phyloP scores from a whole-genome alignment of 108 stramenopile genomes.

The Nitzschia sp. region DNA sequence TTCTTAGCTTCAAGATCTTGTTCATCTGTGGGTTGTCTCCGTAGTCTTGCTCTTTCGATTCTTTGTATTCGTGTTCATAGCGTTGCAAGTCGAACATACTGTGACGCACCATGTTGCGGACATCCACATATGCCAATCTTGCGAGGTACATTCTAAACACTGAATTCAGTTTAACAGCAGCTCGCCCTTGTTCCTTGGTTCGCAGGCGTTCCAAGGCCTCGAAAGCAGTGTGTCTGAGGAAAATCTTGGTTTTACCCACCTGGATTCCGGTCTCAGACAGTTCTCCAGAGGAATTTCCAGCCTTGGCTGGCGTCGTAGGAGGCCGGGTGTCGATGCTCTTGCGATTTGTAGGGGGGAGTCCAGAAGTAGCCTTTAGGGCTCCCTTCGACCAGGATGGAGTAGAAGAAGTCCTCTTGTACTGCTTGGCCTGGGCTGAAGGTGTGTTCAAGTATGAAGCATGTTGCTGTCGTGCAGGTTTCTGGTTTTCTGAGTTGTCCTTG shows the following conservation, averaged over 20 bases:
- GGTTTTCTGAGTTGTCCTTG: constrained; percentile 30
- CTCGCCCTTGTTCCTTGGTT: constrained; percentile 34
- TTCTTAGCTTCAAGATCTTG: constrained; percentile 15
- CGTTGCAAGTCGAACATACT: constrained; percentile 36
- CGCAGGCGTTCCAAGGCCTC: constrained; percentile 74
- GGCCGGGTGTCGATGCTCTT: constrained; percentile 15
- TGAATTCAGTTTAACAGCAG: constrained; percentile 57
- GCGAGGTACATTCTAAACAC: constrained; percentile 56
- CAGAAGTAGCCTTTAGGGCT: background rate
- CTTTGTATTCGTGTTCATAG: constrained; percentile 39
- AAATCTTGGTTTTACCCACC: constrained; percentile 89
- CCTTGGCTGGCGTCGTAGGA: constrained; percentile 14
- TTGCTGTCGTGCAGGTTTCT: constrained; percentile 16
- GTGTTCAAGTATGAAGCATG: background rate
- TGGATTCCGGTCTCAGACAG: constrained; percentile 74
- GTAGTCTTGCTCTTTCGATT: constrained; percentile 33
- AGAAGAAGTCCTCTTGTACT: constrained; percentile 10
- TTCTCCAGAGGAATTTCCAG: constrained; percentile 21
- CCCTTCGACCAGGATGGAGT: constrained; percentile 39
- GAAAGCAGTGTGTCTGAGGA: constrained; percentile 74
- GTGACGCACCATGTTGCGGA: constrained; percentile 47
- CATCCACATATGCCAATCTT: constrained; percentile 47
- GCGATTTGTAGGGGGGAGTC: constrained; percentile 25
- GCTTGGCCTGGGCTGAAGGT: constrained; percentile 16
- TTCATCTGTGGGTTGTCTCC: constrained; percentile 11